phyloP scores from a whole-genome alignment of 2,329 filamentous ascomycete species.

The Penicillium brasilianum region DNA sequence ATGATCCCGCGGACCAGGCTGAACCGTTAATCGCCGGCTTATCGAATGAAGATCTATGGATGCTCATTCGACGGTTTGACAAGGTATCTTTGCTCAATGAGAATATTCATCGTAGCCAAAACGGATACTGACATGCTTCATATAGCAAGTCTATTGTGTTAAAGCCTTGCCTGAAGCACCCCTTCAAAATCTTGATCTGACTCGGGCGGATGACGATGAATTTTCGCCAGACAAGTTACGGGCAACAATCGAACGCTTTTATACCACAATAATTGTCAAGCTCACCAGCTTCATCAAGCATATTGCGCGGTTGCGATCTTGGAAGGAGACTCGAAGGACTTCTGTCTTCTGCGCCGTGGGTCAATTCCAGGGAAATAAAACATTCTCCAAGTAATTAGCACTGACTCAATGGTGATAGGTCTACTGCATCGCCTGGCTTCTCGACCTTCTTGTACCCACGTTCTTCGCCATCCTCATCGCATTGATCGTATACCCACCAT shows the following conservation, averaged over 20 bases:
- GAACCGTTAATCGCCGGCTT: conserved; percentile 67
- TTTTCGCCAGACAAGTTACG: conserved; percentile 85
- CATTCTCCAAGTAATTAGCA: background rate
- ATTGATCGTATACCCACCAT: conserved; percentile 68
- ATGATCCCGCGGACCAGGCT: conserved; percentile 12
- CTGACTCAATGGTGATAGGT: conserved; percentile 36
- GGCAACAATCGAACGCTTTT: conserved; percentile 76
- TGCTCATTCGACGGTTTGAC: conserved; percentile 73
- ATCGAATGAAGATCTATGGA: conserved; percentile 74
- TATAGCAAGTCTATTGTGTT: conserved; percentile 70
- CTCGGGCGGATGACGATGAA: conserved; percentile 80
- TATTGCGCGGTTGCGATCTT: conserved; percentile 75
- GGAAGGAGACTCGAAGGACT: conserved; percentile 74
- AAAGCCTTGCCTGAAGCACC: conserved; percentile 66
- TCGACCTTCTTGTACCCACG: conserved; percentile 72
- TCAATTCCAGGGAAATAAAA: conserved; percentile 6
- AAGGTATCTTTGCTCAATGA: conserved; percentile 56
- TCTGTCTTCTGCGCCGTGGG: conserved; percentile 65
- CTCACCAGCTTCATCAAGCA: conserved; percentile 73
- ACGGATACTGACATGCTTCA: background rate
- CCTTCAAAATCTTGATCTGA: conserved; percentile 75
- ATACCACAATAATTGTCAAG: conserved; percentile 76
- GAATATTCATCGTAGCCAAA: background rate
- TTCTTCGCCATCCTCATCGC: conserved; percentile 64
- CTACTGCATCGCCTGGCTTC: conserved; percentile 69